phyloP scores from a whole-genome alignment of 2,329 filamentous ascomycete species.

The Pseudocercospora crystallina region DNA sequence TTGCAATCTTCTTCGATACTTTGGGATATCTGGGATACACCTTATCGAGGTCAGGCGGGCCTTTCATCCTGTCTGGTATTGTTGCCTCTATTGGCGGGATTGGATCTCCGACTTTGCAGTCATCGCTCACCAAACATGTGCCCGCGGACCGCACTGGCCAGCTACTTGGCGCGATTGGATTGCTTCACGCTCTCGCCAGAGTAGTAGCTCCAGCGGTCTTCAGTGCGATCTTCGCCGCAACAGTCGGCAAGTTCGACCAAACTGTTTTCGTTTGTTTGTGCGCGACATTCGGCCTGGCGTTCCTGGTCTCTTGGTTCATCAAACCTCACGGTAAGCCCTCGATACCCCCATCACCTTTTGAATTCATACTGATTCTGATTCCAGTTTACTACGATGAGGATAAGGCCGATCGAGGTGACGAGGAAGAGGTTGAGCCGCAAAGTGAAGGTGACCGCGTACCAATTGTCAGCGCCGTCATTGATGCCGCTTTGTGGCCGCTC shows the following conservation, averaged over 20 bases:
- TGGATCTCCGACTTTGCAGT: constrained; percentile 79
- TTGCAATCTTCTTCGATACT: constrained; percentile 73
- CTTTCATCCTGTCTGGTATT: constrained; percentile 72
- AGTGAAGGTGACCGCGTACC: constrained; percentile 4
- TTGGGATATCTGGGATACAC: constrained; percentile 75
- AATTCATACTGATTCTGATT: not conserved
- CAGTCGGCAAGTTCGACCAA: constrained; percentile 75
- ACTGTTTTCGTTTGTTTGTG: constrained; percentile 77
- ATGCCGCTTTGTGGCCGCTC: not conserved
- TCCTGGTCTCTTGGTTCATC: constrained; percentile 69
- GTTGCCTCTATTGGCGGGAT: constrained; percentile 78
- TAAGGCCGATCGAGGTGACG: constrained; percentile 13
- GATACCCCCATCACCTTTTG: not conserved
- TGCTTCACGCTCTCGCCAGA: constrained; percentile 78
- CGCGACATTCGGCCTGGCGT: constrained; percentile 63
- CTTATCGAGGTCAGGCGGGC: constrained; percentile 57
- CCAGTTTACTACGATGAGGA: constrained; percentile 24
- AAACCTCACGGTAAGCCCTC: constrained; percentile 67
- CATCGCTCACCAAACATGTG: constrained; percentile 85
- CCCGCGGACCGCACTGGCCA: constrained; percentile 78
- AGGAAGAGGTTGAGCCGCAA: constrained; percentile 2
- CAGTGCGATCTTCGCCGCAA: constrained; percentile 80
- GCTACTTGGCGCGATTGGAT: constrained; percentile 81
- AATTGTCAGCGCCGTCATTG: constrained; percentile 10
- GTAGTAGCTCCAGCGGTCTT: constrained; percentile 80